Evolutionary conservation across 768 basidiomycete genomes (phyloP).

Genomic region (Lactarius sanguifluus): DNA sequence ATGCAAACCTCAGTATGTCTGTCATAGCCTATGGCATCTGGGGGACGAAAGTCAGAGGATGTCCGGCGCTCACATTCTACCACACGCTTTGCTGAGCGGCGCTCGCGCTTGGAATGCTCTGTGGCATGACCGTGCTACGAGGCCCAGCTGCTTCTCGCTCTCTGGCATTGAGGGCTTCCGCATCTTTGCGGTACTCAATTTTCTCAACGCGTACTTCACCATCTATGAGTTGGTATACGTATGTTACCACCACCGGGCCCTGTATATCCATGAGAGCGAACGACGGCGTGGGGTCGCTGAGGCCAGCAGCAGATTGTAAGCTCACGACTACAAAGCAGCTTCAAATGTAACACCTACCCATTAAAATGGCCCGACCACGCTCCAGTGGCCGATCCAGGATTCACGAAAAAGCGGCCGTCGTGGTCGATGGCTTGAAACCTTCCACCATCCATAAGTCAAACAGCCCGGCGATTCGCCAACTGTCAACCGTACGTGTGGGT

Average conservation of each 20-base stretch:
- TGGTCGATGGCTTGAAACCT: conserved; percentile 95
- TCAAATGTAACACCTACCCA: conserved; percentile 46
- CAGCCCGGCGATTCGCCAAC: neutral
- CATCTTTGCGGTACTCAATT: conserved; percentile 77
- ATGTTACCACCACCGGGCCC: conserved; percentile 94
- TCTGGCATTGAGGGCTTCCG: conserved; percentile 39
- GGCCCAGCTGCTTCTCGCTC: conserved; percentile 38
- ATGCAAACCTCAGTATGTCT: neutral
- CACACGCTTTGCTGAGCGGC: conserved; percentile 38
- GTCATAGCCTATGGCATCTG: neutral
- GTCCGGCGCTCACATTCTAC: conserved; percentile 28
- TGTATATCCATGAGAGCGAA: conserved; percentile 99
- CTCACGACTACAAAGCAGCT: neutral
- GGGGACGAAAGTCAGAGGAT: neutral
- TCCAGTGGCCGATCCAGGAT: conserved; percentile 93
- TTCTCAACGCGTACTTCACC: conserved; percentile 93
- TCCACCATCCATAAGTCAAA: conserved; percentile 11
- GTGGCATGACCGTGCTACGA: conserved; percentile 48
- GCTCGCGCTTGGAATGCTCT: conserved; percentile 49
- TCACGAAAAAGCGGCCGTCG: conserved; percentile 90
- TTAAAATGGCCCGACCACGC: conserved; percentile 83
- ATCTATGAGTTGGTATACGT: conserved; percentile 93
- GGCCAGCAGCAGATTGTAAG: neutral
- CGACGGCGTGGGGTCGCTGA: conserved; percentile 84
- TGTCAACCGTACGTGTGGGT: conserved; percentile 76